Evolutionary conservation across 257 asterid genomes (phyloP).

Genomic region (Nicotiana benthamiana): DNA sequence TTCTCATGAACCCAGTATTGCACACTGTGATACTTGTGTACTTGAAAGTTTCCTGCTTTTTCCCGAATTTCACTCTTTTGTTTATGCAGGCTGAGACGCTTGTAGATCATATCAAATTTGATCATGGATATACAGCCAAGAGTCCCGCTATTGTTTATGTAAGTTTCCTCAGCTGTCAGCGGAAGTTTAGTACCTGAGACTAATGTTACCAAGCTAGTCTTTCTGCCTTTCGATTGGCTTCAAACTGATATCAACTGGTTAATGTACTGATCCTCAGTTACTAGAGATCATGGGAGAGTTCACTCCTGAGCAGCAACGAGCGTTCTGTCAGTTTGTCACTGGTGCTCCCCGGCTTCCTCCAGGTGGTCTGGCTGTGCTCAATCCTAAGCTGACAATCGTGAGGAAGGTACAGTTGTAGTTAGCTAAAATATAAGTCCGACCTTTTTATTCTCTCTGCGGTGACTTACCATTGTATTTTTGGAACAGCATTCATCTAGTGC

Average conservation of each 20-base stretch:
- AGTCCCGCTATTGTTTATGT: conserved; percentile 83
- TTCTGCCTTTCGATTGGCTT: neutral
- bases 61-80: conserved; percentile 5
- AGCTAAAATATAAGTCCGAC: neutral
- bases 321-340: conserved; percentile 97
- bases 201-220: neutral
- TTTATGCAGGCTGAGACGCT: conserved; percentile 74
- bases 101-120: conserved; percentile 90
- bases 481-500: conserved; percentile 74
- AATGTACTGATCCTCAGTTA: conserved; percentile 38
- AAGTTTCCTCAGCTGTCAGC: conserved; percentile 22
- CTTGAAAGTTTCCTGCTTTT: conserved; percentile 5
- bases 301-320: conserved; percentile 85
- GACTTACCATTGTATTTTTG: neutral
- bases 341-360: conserved; percentile 99
- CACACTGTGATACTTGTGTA: neutral
- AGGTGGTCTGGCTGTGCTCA: conserved; percentile 88
- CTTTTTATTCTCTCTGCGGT: neutral
- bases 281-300: conserved; percentile 97
- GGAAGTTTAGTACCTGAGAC: neutral
- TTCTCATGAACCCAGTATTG: conserved; percentile 6
- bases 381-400: conserved; percentile 95
- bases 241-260: neutral
- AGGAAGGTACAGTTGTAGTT: conserved; percentile 57
- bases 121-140: conserved; percentile 96